Evolutionary conservation across 139 green algal genomes (phyloP).

Genomic region (Chlorella sp.): DNA sequence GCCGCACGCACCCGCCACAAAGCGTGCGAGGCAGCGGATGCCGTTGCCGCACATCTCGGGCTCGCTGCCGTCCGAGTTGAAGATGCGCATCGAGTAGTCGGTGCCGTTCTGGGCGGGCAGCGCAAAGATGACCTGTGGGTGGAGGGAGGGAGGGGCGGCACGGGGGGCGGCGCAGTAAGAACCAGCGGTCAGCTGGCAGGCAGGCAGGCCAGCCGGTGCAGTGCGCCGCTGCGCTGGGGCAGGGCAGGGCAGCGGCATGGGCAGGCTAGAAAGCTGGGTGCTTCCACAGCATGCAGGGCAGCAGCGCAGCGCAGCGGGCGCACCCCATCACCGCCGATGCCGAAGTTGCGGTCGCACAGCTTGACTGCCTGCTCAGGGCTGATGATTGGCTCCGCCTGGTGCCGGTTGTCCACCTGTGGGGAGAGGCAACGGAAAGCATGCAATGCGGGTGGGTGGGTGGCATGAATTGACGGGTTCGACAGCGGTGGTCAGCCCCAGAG

Average conservation of each 20-base stretch:
- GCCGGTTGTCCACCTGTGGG: slow-evolving; percentile 93
- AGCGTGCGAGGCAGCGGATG: slow-evolving; percentile 96
- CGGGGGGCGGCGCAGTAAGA: no score
- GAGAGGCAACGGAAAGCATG: background rate
- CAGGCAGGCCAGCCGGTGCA: background rate
- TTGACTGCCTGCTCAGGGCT: slow-evolving; percentile 82
- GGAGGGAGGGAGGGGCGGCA: background rate
- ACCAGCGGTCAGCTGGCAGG: background rate
- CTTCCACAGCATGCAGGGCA: no score
- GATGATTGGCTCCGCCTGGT: slow-evolving; percentile 74
- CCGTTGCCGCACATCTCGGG: slow-evolving; percentile 99
- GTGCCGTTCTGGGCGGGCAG: slow-evolving; percentile 71
- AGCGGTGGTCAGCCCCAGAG: no score
- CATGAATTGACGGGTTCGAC: no score
- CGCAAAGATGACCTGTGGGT: slow-evolving; percentile 74
- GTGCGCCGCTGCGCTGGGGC: background rate
- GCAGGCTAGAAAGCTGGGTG: background rate
- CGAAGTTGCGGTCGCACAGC: slow-evolving; percentile 97
- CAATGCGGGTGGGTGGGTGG: background rate
- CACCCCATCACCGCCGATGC: slow-evolving; percentile 95
- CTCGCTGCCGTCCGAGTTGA: slow-evolving; percentile 97
- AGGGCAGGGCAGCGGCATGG: no score
- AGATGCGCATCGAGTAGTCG: slow-evolving; percentile 98
- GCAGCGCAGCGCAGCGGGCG: background rate
- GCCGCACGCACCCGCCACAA: slow-evolving; percentile 80